Evolutionary conservation across 345 rosid genomes (phyloP).

Genomic region (Mercurialis annua): DNA sequence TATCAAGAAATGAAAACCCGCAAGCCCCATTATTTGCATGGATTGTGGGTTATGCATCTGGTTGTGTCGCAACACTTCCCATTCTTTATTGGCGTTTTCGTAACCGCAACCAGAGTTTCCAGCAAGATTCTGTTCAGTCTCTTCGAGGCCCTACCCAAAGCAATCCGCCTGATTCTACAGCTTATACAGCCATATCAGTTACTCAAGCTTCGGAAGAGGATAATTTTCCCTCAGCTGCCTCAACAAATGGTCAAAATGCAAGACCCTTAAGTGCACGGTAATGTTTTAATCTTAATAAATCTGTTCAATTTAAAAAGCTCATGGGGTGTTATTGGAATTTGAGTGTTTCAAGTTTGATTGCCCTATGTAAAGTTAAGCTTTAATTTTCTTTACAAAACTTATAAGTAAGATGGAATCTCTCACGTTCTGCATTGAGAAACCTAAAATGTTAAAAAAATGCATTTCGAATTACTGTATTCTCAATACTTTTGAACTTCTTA

Average conservation of each 20-base stretch:
- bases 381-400: no score
- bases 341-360: no score
- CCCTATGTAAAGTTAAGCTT: no score
- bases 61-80: slow-evolving; percentile 78
- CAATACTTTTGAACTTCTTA: no score
- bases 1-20: slow-evolving; percentile 72
- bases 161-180: slow-evolving; percentile 42
- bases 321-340: no score
- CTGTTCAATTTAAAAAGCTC: no score
- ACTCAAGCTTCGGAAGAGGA: slow-evolving; percentile 57
- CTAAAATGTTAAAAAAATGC: no score
- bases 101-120: slow-evolving; percentile 37
- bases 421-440: no score
- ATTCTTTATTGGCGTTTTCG: slow-evolving; percentile 74
- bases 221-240: slow-evolving; percentile 28
- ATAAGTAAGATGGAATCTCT: no score
- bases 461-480: no score
- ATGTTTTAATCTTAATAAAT: not conserved
- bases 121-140: slow-evolving; percentile 41
- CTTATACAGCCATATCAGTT: slow-evolving; percentile 61
- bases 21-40: slow-evolving; percentile 74
- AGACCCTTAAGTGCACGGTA: slow-evolving; percentile 51
- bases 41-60: slow-evolving; percentile 81
- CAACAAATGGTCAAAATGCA: slow-evolving; percentile 33
- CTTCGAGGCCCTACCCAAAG: slow-evolving; percentile 39